A percentile compares a stretch with the other conserved stretches of the same genome.
These are phyloP conservation scores for Dichotomopilus funicola DNA, from an alignment of 2,329 filamentous ascomycete species.

Conservation along the genomic window DNA sequence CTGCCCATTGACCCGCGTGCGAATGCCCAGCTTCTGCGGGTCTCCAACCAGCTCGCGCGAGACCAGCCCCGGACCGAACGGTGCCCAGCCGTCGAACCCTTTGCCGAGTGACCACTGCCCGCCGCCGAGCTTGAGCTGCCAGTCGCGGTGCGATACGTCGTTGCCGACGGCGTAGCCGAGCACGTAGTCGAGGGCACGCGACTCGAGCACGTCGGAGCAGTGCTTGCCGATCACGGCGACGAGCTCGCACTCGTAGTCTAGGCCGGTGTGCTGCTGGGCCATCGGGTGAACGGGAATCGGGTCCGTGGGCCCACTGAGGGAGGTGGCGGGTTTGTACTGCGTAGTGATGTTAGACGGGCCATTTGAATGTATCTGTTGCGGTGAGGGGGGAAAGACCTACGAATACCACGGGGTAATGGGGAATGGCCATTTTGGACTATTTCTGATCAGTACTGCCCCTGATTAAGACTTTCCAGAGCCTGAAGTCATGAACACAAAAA, in stretches of 20 bases:
- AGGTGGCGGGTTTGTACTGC: constrained; percentile 60
- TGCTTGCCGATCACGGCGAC: constrained; percentile 65
- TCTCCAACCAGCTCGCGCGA: constrained; percentile 47
- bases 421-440: constrained; percentile 58
- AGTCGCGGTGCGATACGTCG: constrained; percentile 74
- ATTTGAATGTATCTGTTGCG: background rate
- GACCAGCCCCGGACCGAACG: constrained; percentile 66
- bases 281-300: constrained; percentile 59
- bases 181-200: constrained; percentile 62
- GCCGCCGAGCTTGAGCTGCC: constrained; percentile 62
- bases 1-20: constrained; percentile 53
- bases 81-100: constrained; percentile 70
- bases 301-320: constrained; percentile 58
- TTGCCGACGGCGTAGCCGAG: constrained; percentile 71
- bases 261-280: constrained; percentile 57
- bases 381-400: constrained; percentile 30
- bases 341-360: background rate
- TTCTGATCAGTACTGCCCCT: background rate
- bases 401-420: constrained; percentile 67
- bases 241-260: constrained; percentile 78
- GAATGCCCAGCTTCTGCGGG: constrained; percentile 50
- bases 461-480: background rate
- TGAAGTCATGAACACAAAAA: background rate
- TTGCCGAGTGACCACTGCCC: constrained; percentile 68
- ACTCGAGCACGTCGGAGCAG: constrained; percentile 58